phyloP scores from a whole-genome alignment of 306 rosid species.

The Castanopsis chinensis region DNA sequence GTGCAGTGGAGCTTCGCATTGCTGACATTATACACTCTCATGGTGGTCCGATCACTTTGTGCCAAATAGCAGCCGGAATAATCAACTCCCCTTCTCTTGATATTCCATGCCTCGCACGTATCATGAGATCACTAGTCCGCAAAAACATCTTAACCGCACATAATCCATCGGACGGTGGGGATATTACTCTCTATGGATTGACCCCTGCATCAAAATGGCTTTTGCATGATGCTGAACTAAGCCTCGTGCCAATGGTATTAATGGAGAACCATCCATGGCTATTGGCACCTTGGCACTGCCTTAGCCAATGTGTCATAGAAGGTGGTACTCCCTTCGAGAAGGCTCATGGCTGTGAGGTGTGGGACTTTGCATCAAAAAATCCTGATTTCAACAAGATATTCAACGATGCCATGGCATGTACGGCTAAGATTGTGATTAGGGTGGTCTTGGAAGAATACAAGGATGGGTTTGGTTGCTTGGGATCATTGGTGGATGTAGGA shows the following conservation, averaged over 20 bases:
- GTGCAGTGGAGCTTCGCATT: constrained; percentile 33
- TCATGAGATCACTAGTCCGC: constrained; percentile 21
- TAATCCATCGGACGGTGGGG: background rate
- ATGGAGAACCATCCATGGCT: constrained; percentile 15
- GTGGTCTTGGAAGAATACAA: constrained; percentile 9
- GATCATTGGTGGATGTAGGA: constrained; percentile 21
- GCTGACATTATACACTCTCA: constrained; percentile 34
- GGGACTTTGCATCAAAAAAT: constrained; percentile 23
- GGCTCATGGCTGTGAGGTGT: constrained; percentile 29
- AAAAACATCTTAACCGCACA: constrained; percentile 14
- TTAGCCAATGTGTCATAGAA: constrained; percentile 28
- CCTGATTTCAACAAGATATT: constrained; percentile 13
- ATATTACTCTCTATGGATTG: constrained; percentile 14
- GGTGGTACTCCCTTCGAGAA: constrained; percentile 25
- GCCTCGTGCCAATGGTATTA: constrained; percentile 6
- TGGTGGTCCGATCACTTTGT: constrained; percentile 10
- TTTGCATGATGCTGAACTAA: constrained; percentile 7
- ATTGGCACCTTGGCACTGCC: constrained; percentile 28
- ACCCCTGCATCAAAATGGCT: constrained; percentile 29
- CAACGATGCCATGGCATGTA: constrained; percentile 28
- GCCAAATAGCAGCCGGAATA: constrained; percentile 10
- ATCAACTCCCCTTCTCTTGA: constrained; percentile 4
- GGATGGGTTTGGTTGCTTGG: constrained; percentile 20
- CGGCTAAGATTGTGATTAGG: constrained; percentile 7
- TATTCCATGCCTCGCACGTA: constrained; percentile 21